Conservation (phyloP, 805 yeast species). For the Jamesozyma hellenica region DNA sequence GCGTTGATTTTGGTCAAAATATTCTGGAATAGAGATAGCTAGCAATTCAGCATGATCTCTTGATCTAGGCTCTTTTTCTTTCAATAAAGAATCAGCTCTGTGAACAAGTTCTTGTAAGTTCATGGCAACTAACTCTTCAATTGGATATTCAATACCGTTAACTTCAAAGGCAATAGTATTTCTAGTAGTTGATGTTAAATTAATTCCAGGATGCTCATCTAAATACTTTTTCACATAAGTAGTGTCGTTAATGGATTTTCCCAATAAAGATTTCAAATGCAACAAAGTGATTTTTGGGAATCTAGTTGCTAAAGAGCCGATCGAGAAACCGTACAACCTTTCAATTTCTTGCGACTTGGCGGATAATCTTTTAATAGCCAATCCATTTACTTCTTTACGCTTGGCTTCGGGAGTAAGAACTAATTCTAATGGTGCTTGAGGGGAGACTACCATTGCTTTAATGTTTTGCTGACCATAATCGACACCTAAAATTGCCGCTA, state of each 20-base stretch:
- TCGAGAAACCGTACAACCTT: slow-evolving; percentile 71
- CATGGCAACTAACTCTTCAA: slow-evolving; percentile 86
- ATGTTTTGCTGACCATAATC: slow-evolving; percentile 84
- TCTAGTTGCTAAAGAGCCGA: slow-evolving; percentile 57
- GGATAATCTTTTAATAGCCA: slow-evolving; percentile 44
- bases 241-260: slow-evolving; percentile 42
- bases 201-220: slow-evolving; percentile 51
- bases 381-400: slow-evolving; percentile 77
- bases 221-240: slow-evolving; percentile 38
- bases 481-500: slow-evolving; percentile 64
- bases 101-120: slow-evolving; percentile 50
- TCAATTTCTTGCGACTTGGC: slow-evolving; percentile 39
- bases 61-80: slow-evolving; percentile 41
- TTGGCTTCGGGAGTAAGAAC: slow-evolving; percentile 84
- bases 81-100: slow-evolving; percentile 56
- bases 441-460: slow-evolving; percentile 83
- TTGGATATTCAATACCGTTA: slow-evolving; percentile 40
- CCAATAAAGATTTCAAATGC: slow-evolving; percentile 63
- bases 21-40: slow-evolving; percentile 72
- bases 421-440: slow-evolving; percentile 79
- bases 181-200: slow-evolving; percentile 36
- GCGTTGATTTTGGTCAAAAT: slow-evolving; percentile 54
- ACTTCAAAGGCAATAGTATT: slow-evolving; percentile 47
- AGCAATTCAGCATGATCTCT: slow-evolving; percentile 45
- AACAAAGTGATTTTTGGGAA: slow-evolving; percentile 62